phyloP scores from a whole-genome alignment of 1,284 basidiomycete genomes.

The Austroboletus niveus region DNA sequence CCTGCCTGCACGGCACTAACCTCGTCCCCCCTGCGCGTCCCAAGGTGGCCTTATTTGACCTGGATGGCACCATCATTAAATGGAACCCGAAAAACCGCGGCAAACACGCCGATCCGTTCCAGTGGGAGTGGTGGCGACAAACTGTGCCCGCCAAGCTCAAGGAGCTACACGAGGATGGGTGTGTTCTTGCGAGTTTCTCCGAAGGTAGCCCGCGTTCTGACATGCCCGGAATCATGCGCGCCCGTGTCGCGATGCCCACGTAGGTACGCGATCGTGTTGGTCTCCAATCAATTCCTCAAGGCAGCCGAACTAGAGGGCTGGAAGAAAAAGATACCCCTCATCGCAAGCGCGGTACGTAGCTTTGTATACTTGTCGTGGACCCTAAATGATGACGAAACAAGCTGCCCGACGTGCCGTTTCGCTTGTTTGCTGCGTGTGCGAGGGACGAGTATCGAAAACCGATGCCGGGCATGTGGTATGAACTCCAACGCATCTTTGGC shows the following conservation, averaged over 20 bases:
- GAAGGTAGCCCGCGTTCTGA: background rate
- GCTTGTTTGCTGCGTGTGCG: constrained; percentile 73
- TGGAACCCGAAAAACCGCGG: constrained; percentile 50
- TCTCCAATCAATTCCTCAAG: constrained; percentile 77
- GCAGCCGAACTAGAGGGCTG: constrained; percentile 53
- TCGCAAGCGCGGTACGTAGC: constrained; percentile 63
- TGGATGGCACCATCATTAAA: constrained; percentile 87
- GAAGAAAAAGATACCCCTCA: constrained; percentile 72
- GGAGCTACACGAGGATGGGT: constrained; percentile 63
- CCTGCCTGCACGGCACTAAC: constrained; percentile 65
- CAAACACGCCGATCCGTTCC: constrained; percentile 34
- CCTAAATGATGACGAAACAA: background rate
- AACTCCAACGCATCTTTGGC: constrained; percentile 60
- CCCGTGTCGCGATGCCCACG: background rate
- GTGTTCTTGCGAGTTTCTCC: constrained; percentile 1
- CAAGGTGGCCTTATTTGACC: constrained; percentile 79
- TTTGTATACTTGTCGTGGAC: too few species aligned
- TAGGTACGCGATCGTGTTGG: constrained; percentile 73
- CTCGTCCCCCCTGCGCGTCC: constrained; percentile 44
- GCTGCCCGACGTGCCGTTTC: constrained; percentile 72
- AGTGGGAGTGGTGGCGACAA: constrained; percentile 80
- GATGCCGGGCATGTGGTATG: constrained; percentile 84
- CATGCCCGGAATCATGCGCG: background rate
- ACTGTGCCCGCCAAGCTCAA: constrained; percentile 66
- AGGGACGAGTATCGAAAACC: constrained; percentile 87